Base-by-base conservation (phyloP, 1,284 basidiomycete species). In the Apiotrichum laibachii region DNA sequence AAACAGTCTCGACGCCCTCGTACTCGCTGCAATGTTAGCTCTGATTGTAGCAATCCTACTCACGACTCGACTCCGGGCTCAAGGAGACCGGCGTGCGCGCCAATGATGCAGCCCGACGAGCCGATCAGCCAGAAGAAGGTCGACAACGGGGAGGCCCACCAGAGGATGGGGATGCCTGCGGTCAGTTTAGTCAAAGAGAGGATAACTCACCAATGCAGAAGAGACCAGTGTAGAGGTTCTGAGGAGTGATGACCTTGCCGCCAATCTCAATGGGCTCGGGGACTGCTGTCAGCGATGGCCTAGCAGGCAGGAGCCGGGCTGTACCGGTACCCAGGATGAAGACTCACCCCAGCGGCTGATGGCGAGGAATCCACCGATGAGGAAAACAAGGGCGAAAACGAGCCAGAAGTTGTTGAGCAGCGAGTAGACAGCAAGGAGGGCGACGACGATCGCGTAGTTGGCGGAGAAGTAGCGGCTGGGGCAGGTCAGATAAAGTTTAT, bases 401-500 rank as follows among this genome's bases (percentile, higher is more conserved):
- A 99, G 86, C 43, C 86, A 76, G 9, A 84, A 84, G 78, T 90
- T 93, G 62, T 88, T 92, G 69, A 98, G 77, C 45, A 98, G 77
- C 18, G 93, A 90, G 77, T 97, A 99, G 58, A 98, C 85, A 18
- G 87, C 89, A 56, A 98, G 83, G 49, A 88, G 77, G 53, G 83
- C 86, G 19, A 97, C 82, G 67, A 98, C 84, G 70, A 96, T 79
- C 45, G 86, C 85, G 79, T 97, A 97, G 80, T 97, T 97, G 65
- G 89, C 89, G 60, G 89, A 92, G 79, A 92, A 93, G 79, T 92
- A 92, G 57, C 89, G 87, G 40, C 91, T 92, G 81, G 91, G 92
- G 81, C 91, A 7, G 26, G 90, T 88, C 5, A 46, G 55, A 31
- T 31, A 31, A 31, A 31, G 26, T 31, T 31, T 31, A 31, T 31